These are phyloP conservation scores for Aspergillus fumigatus DNA, from an alignment of 2,329 filamentous ascomycete species.

Conservation along the genomic window DNA sequence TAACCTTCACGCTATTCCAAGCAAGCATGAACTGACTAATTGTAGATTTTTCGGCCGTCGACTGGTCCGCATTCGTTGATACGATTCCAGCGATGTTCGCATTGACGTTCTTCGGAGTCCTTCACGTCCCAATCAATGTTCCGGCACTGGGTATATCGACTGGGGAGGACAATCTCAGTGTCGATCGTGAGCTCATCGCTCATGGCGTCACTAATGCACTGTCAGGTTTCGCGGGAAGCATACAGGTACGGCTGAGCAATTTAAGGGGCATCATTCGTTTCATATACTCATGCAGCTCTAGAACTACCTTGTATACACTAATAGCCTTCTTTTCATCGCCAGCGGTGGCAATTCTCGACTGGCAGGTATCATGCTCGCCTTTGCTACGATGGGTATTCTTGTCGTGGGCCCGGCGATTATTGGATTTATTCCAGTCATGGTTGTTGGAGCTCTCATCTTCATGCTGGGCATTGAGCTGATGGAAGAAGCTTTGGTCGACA, in stretches of 20 bases:
- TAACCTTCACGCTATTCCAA: conserved; percentile 6
- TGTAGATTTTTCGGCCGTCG: conserved; percentile 71
- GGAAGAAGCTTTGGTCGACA: conserved; percentile 80
- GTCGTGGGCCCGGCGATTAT: conserved; percentile 81
- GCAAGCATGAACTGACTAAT: conserved; percentile 2
- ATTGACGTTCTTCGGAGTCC: conserved; percentile 91
- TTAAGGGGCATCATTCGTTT: too few species aligned
- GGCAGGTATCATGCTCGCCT: conserved; percentile 79
- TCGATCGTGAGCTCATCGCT: conserved; percentile 85
- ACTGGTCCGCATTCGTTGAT: conserved; percentile 77
- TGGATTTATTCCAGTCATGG: conserved; percentile 92
- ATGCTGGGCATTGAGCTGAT: conserved; percentile 89
- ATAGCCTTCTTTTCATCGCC: conserved; percentile 93
- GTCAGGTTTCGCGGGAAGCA: conserved; percentile 81
- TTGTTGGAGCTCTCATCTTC: conserved; percentile 93
- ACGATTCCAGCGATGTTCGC: conserved; percentile 94
- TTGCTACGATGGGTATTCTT: conserved; percentile 75
- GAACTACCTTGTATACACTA: conserved; percentile 97
- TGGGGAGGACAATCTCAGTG: conserved; percentile 85
- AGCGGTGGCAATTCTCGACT: conserved; percentile 84
- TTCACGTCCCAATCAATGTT: conserved; percentile 97
- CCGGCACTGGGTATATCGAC: conserved; percentile 86
- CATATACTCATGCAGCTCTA: conserved; percentile 41
- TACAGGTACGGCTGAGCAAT: conserved; percentile 49
- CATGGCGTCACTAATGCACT: conserved; percentile 91